A percentile compares a stretch with the other conserved stretches of the same genome.
Conservation (phyloP, 129 eudicot species). For the Centrapalus pauciflorus region DNA sequence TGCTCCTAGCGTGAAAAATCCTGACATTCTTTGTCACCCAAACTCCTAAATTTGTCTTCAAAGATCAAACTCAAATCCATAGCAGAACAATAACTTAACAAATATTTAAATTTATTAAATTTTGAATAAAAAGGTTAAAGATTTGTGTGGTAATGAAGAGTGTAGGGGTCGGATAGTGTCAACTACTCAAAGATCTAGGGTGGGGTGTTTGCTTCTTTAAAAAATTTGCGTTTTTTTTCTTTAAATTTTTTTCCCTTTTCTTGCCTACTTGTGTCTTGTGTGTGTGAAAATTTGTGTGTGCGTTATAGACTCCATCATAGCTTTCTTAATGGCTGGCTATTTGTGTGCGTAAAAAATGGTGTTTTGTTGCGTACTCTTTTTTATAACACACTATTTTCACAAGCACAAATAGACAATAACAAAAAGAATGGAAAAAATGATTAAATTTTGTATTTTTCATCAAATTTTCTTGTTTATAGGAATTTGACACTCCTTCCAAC, state of each 20-base stretch:
- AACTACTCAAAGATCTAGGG: constrained; percentile 35
- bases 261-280: constrained; percentile 7
- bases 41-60: neutral
- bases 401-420: no score
- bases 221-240: constrained; percentile 6
- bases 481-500: no score
- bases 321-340: no score
- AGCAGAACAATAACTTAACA: constrained; percentile 13
- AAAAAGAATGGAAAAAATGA: no score
- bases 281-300: constrained; percentile 17
- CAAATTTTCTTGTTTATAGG: no score
- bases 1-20: constrained; percentile 61
- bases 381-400: no score
- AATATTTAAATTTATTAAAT: neutral
- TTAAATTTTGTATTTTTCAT: no score
- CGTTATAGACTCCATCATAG: constrained; percentile 11
- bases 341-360: no score
- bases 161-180: constrained; percentile 42
- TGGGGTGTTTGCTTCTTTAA: constrained; percentile 32
- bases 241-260: constrained; percentile 1
- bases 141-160: constrained; percentile 39
- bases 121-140: neutral
- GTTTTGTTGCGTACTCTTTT: no score
- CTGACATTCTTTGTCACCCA: constrained; percentile 46
- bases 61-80: constrained; percentile 49